A percentile compares a stretch with the other conserved stretches of the same genome.
phyloP scores from a whole-genome alignment of 2,329 filamentous ascomycete species.

The Tolypocladium nubicola region DNA sequence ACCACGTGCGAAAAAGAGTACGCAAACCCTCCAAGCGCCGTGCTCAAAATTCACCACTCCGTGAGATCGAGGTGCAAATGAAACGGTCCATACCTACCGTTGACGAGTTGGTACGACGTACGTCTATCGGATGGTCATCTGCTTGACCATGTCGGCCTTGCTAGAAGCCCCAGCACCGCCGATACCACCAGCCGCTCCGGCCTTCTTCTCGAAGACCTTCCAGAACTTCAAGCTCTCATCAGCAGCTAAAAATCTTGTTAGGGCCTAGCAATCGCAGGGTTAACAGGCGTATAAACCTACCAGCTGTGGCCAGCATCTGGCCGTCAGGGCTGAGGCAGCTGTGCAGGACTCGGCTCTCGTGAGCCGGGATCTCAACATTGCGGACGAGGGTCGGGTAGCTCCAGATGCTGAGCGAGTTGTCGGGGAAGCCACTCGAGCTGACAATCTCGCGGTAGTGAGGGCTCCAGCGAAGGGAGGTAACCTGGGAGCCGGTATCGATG shows the following conservation, averaged over 20 bases:
- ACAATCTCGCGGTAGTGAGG: conserved; percentile 96
- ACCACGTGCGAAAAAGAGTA: conserved; percentile 33
- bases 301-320: conserved; percentile 93
- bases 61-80: conserved; percentile 29
- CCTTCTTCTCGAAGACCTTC: conserved; percentile 99
- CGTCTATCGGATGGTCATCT: conserved; percentile 80
- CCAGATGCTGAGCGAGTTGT: conserved; percentile 98
- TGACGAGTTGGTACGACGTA: conserved; percentile 13
- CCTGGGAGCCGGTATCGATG: conserved; percentile 96
- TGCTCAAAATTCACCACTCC: conserved; percentile 35
- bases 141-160: conserved; percentile 83
- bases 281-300: conserved; percentile 29
- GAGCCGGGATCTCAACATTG: conserved; percentile 94
- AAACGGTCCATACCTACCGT: conserved; percentile 37
- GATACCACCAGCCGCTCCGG: conserved; percentile 57
- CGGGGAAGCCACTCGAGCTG: conserved; percentile 95
- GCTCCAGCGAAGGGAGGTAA: conserved; percentile 93
- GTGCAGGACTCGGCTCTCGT: conserved; percentile 94
- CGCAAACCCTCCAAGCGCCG: conserved; percentile 37
- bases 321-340: conserved; percentile 95
- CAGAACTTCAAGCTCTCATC: conserved; percentile 99
- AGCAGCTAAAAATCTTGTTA: conserved; percentile 44
- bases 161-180: conserved; percentile 57
- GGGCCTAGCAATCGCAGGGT: background rate
- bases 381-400: conserved; percentile 95